These are phyloP conservation scores for Rhododendron ferrugineum DNA, from an alignment of 148 eudicot species.

Conservation along the genomic window DNA sequence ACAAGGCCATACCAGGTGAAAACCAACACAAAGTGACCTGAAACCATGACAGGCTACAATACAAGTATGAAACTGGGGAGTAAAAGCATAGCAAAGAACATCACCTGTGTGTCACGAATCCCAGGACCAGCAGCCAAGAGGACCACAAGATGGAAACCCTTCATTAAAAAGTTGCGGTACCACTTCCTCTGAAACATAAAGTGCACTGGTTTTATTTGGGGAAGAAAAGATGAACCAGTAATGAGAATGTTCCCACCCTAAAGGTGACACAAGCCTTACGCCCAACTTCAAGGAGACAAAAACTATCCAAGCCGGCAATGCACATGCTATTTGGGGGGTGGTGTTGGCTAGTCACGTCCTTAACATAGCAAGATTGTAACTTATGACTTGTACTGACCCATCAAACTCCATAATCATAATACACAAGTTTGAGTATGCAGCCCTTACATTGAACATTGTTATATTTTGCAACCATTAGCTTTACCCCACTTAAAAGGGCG, in stretches of 20 bases:
- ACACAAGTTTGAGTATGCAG: neutral
- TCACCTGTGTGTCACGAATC: conserved; percentile 95
- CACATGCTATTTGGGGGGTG: neutral
- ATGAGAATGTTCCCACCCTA: neutral
- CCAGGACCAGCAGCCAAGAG: conserved; percentile 96
- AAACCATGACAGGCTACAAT: neutral
- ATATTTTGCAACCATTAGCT: neutral
- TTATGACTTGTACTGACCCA: neutral
- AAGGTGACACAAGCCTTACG: neutral
- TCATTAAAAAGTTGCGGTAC: conserved; percentile 97
- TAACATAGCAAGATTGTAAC: neutral
- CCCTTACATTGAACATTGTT: neutral
- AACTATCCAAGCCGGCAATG: neutral
- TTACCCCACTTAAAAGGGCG: neutral
- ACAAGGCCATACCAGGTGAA: conserved; percentile 6
- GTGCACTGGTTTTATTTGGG: conserved; percentile 11
- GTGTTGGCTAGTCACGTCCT: neutral
- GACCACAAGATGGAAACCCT: conserved; percentile 94
- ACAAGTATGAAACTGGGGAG: neutral
- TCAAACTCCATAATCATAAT: neutral
- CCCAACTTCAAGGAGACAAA: conserved; percentile 2
- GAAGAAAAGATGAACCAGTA: neutral
- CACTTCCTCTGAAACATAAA: conserved; percentile 76
- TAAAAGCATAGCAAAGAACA: neutral
- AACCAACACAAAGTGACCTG: neutral